Percentiles rank a stretch among this genome's conserved stretches.
These are phyloP conservation scores for Zoysia pacifica DNA, from an alignment of 176 grass and related monocot genomes.

Conservation along the genomic window DNA sequence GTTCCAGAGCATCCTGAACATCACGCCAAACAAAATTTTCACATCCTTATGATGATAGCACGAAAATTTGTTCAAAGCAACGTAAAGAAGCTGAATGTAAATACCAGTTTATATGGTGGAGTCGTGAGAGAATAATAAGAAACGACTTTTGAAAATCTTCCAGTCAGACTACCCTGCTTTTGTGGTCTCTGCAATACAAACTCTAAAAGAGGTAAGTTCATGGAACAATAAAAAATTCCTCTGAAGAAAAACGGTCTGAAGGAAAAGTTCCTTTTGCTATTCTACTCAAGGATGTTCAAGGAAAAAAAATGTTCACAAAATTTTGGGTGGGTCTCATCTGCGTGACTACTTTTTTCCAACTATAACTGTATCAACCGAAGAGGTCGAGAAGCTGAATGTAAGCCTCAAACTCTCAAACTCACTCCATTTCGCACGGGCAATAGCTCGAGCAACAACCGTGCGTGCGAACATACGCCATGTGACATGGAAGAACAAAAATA, in stretches of 20 bases:
- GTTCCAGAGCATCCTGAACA: slow-evolving; percentile 82
- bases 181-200: slow-evolving; percentile 20
- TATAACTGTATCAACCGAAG: background rate
- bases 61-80: background rate
- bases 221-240: background rate
- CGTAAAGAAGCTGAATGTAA: background rate
- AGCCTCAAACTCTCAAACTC: background rate
- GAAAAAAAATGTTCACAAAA: background rate
- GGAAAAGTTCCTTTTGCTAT: background rate
- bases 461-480: background rate
- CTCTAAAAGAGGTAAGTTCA: background rate
- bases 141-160: slow-evolving; percentile 47
- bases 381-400: background rate
- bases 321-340: background rate
- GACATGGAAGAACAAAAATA: background rate
- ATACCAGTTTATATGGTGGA: slow-evolving; percentile 77
- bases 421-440: background rate
- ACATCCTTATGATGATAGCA: background rate
- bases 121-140: slow-evolving; percentile 79
- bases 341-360: background rate
- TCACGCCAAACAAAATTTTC: background rate
- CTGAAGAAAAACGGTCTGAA: background rate
- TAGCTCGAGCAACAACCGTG: background rate
- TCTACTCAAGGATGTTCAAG: background rate
- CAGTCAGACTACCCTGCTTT: slow-evolving; percentile 30